These are phyloP conservation scores for Chalaropsis ovoidea DNA, from an alignment of 2,329 filamentous ascomycete species.

Conservation along the genomic window DNA sequence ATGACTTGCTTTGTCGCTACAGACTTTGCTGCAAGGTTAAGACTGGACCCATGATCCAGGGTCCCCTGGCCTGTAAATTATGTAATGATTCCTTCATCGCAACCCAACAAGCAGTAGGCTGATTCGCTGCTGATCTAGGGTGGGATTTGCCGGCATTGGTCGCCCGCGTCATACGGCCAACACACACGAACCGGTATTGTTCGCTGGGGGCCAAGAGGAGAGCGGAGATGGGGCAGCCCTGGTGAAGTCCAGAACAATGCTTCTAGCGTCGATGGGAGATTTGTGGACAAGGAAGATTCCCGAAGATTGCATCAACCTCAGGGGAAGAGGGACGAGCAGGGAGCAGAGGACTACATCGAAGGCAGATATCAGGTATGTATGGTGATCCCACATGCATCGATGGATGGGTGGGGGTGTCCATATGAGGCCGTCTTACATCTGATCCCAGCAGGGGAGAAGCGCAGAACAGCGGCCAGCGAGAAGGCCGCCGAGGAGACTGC, in stretches of 20 bases:
- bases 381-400: not conserved
- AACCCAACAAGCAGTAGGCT: not conserved
- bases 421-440: no score
- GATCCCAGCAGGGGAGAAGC: not conserved
- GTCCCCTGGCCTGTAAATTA: not conserved
- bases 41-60: not conserved
- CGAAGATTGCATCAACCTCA: not conserved
- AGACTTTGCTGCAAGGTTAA: not conserved
- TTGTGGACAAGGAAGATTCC: not conserved
- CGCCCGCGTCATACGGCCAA: not conserved
- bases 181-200: not conserved
- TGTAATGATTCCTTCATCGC: not conserved
- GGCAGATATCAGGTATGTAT: not conserved
- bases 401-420: not conserved
- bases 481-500: no score
- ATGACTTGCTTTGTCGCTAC: not conserved
- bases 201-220: not conserved
- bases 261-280: constrained; percentile 5
- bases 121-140: not conserved
- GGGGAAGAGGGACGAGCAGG: not conserved
- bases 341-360: not conserved
- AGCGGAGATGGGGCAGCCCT: not conserved
- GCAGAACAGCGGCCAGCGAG: not conserved
- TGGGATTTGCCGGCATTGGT: not conserved
- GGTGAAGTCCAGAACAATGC: not conserved